Evolutionary conservation across 2,329 filamentous ascomycete species (phyloP), one percentile per base, ranked within the genome.

Genomic region (Sarocladium brachiariae): DNA sequence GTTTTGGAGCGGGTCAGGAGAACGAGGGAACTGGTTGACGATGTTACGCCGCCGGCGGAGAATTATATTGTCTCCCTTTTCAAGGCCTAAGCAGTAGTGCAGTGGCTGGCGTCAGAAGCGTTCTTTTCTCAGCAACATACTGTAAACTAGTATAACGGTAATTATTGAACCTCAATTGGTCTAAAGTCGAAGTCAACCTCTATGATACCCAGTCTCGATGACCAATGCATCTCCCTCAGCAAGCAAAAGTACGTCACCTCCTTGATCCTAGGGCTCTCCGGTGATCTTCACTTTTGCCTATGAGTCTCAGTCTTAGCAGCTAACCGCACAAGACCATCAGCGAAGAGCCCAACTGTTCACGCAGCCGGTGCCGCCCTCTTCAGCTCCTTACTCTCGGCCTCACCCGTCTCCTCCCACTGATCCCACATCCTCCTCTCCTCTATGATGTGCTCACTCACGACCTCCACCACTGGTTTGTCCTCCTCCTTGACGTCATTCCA

Each of bases 21-120:
- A 56, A 77, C 76, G 2, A 67, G 67, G 57, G 76, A 80, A 53
- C 54, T 82, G 19, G 55, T 81, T 46, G 76, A 81, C 38, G 73
- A 77, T 31, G 53, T 75, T 2, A 62, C 66, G 54, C 65, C 67
- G 25, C 70, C 70, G 1, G 54, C 55, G 14, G 52, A 60, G 61
- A 65, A 51, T 39, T 27, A 43, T 27, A 34, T 50, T 46, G 35
- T 46, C 2, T 41, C 49, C n/a, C 21, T 49, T 27, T 49, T 49
- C 46, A 49, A 49, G 33, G 46, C 18, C 4, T 49, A 27, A 34
- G 4, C 8, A 19, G 18, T 8, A 16, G n/a, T n/a, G n/a, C n/a
- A n/a, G n/a, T n/a, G n/a, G n/a, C n/a, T n/a, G n/a, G n/a, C n/a
- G n/a, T n/a, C n/a, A n/a, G n/a, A n/a, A n/a, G n/a, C n/a, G n/a